Conservation (phyloP, 2,329 filamentous ascomycete species). For the Tolypocladium tropicale region DNA sequence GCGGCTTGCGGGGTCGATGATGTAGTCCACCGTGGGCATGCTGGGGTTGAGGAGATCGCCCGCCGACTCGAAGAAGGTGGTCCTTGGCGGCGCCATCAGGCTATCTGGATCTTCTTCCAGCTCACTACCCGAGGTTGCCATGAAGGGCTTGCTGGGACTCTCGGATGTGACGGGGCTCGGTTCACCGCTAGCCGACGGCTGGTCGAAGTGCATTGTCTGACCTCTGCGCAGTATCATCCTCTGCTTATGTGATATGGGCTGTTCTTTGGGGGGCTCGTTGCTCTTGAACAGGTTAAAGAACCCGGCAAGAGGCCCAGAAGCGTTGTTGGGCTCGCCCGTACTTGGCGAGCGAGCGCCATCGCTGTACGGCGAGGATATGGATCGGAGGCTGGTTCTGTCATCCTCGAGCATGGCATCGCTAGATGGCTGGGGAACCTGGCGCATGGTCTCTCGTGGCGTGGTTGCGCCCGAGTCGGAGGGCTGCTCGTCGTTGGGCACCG, state of each 20-base stretch:
- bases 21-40: conserved; percentile 68
- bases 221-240: conserved; percentile 66
- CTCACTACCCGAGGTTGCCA: conserved; percentile 41
- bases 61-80: conserved; percentile 90
- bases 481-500: conserved; percentile 24
- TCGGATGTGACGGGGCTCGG: conserved; percentile 7
- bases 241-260: conserved; percentile 45
- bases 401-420: conserved; percentile 58
- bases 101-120: conserved; percentile 30
- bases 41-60: conserved; percentile 88
- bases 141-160: conserved; percentile 12
- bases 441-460: conserved; percentile 28
- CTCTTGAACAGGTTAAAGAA: conserved; percentile 67
- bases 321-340: conserved; percentile 22
- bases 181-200: conserved; percentile 15
- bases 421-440: conserved; percentile 61
- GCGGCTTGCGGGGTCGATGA: conserved; percentile 72
- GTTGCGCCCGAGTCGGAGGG: conserved; percentile 21
- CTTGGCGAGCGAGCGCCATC: conserved; percentile 14
- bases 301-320: conserved; percentile 38
- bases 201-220: conserved; percentile 50
- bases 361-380: conserved; percentile 22
- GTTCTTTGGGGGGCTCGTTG: conserved; percentile 39
- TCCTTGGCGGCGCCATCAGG: conserved; percentile 68
- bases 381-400: conserved; percentile 46